Evolutionary conservation across 306 rosid genomes (phyloP).

Genomic region (Dryas alaskensis): DNA sequence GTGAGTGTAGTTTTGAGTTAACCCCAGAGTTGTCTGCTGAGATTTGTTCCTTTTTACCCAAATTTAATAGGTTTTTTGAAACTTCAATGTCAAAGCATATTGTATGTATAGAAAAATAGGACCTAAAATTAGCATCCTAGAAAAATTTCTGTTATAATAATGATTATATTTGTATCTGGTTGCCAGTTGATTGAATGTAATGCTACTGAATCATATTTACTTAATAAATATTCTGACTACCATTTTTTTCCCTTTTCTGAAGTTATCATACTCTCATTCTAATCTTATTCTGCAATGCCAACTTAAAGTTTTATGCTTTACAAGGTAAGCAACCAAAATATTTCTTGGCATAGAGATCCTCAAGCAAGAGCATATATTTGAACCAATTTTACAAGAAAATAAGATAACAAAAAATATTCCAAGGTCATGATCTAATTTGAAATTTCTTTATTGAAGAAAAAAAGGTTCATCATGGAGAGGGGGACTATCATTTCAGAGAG

Average conservation of each 20-base stretch:
- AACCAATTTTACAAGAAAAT: no score
- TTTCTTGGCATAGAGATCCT: neutral
- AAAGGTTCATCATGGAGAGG: no score
- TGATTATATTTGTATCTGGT: slow-evolving; percentile 27
- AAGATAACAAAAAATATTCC: no score
- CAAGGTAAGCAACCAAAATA: neutral
- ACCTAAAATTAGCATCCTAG: slow-evolving; percentile 32
- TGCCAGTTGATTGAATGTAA: slow-evolving; percentile 23
- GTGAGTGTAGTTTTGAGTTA: slow-evolving; percentile 34
- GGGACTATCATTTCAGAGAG: no score
- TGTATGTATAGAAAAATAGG: slow-evolving; percentile 39
- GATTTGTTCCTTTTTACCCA: slow-evolving; percentile 26
- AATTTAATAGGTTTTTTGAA: slow-evolving; percentile 31
- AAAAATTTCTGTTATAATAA: slow-evolving; percentile 26
- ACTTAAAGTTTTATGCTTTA: neutral
- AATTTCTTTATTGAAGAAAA: no score
- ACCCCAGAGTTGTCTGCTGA: slow-evolving; percentile 22
- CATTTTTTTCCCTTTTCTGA: slow-evolving; percentile 8
- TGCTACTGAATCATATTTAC: slow-evolving; percentile 7
- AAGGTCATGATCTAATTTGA: no score
- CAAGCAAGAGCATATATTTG: neutral
- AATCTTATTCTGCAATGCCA: neutral
- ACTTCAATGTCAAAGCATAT: slow-evolving; percentile 27
- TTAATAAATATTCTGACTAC: neutral
- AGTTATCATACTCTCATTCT: slow-evolving; percentile 1